Evolutionary conservation across 192 early-diverging fungal genomes (phyloP).

Genomic region (Diversispora eburnea): DNA sequence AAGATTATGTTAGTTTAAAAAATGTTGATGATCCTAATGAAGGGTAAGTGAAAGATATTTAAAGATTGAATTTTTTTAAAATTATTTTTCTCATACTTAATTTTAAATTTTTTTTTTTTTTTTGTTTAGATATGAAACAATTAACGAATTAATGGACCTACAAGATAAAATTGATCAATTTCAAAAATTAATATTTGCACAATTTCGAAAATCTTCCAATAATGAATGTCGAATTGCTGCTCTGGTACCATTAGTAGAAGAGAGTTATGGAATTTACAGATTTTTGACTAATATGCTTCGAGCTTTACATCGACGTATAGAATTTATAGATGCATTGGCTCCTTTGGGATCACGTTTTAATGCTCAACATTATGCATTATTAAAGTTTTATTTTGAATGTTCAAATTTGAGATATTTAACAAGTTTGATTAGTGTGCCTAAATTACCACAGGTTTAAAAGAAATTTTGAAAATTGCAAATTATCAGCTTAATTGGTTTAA

Average conservation of each 20-base stretch:
- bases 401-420: conserved; percentile 86
- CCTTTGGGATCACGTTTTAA: conserved; percentile 88
- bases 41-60: conserved; percentile 54
- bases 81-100: not conserved
- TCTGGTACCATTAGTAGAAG: conserved; percentile 95
- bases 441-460: conserved; percentile 52
- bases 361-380: conserved; percentile 75
- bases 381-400: conserved; percentile 91
- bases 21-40: conserved; percentile 97
- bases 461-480: too few relatives aligned
- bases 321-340: conserved; percentile 80
- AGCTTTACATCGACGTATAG: conserved; percentile 88
- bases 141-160: conserved; percentile 87
- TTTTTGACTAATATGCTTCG: conserved; percentile 94
- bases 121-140: conserved; percentile 91
- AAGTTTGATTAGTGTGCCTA: conserved; percentile 88
- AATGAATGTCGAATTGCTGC: conserved; percentile 95
- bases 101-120: not conserved
- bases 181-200: conserved; percentile 82
- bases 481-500: not conserved
- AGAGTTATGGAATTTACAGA: conserved; percentile 92
- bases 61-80: not conserved
- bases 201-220: conserved; percentile 76
- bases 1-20: conserved; percentile 91
- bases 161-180: conserved; percentile 90